Evolutionary conservation across 2,329 filamentous ascomycete species (phyloP), one percentile per base, ranked within the genome.

Genomic region (Sordariomycetes sp.): DNA sequence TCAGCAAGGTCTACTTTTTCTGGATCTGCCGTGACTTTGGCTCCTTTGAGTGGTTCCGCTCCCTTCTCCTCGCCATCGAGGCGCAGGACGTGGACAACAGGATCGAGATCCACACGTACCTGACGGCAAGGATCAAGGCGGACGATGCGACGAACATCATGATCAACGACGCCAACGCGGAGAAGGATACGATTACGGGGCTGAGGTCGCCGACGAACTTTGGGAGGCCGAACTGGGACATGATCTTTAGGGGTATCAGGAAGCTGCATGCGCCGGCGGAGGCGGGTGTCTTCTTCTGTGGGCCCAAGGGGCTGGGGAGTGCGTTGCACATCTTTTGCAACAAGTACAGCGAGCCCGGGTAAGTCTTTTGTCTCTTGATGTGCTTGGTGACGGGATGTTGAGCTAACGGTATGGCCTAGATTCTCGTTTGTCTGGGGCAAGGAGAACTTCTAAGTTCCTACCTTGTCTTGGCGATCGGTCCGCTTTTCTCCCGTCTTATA

Each of bases 1-100:
- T 95, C 51, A 80, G 85, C 65, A 95, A 94, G 70, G 88, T 95
- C 25, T 95, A 94, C 75, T 94, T 94, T 76, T 90, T 94, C 79
- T 94, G 89, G 89, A 85, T 94, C 61, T 92, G 89, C 76, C 80
- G 89, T 70, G 89, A 94, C 70, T 92, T 92, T 66, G 88, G 86
- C 36, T 90, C 86, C 0, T 91, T 94, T 65, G 89, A 94, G 75
- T 95, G 89, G 89, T 94, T 94, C 78, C 80, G 88, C 54, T 91
- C 87, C 28, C 74, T 95, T 60, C 79, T 95, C 17, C 78, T 90
- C 61, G 89, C 89, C 57, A 92, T 95, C 64, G 89, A 94, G 72
- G 86, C 87, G 0, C 89, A 94, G 72, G 89, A 95, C 72, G 77
- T 89, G 61, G 85, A 89, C 65, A 84, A 89, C 70, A 80, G 86